Evolutionary conservation across 1,284 basidiomycete species (phyloP).

Genomic region (Moesziomyces aphidis): DNA sequence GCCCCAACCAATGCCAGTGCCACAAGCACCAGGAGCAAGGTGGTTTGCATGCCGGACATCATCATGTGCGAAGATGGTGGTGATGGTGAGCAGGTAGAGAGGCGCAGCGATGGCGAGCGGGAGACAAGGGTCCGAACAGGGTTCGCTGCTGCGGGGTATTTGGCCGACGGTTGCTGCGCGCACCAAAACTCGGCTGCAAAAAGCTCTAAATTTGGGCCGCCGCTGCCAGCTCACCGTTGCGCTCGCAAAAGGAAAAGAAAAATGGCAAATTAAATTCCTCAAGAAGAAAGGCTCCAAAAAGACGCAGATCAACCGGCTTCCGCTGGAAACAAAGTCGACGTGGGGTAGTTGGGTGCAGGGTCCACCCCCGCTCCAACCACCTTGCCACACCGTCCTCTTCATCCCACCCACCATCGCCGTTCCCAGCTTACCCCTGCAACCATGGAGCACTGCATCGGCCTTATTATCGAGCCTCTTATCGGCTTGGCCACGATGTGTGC

Average conservation of each 20-base stretch:
- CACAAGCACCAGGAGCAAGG: background rate
- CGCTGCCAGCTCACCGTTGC: background rate
- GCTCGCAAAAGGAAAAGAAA: too few species aligned
- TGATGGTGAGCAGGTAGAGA: background rate
- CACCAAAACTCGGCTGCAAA: background rate
- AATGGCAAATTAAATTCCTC: too few species aligned
- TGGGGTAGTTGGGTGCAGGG: too few species aligned
- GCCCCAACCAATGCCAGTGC: background rate
- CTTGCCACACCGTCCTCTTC: background rate
- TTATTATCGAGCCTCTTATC: conserved; percentile 27
- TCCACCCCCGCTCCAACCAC: too few species aligned
- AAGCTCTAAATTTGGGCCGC: background rate
- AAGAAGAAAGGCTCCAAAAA: too few species aligned
- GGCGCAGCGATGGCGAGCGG: background rate
- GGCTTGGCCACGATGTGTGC: conserved; percentile 27
- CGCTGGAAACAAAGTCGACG: too few species aligned
- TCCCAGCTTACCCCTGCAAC: background rate
- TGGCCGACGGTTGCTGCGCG: too few species aligned
- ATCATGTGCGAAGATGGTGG: background rate
- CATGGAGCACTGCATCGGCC: conserved; percentile 32
- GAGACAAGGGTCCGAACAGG: background rate
- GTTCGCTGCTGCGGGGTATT: background rate
- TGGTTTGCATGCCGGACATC: background rate
- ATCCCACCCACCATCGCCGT: background rate
- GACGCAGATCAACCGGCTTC: too few species aligned